Conservation (phyloP, 345 rosid species). For the Aegle marmelos region DNA sequence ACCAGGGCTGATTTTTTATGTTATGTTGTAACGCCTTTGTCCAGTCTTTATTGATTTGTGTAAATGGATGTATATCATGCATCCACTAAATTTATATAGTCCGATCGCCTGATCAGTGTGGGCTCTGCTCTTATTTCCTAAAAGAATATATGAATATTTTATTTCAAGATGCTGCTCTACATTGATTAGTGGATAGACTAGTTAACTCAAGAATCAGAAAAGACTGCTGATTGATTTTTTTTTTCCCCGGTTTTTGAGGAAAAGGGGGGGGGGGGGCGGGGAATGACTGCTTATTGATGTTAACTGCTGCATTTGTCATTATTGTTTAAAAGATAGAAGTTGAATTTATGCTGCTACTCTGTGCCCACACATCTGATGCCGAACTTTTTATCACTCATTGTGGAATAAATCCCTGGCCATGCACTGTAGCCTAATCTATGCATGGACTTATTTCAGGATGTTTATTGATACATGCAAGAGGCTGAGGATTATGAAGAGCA, state of each 20-base stretch:
- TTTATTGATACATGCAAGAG: slow-evolving; percentile 56
- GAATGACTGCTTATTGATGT: no score
- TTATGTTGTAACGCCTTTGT: not conserved
- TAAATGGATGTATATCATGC: not conserved
- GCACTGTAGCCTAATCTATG: slow-evolving; percentile 17
- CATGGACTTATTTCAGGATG: slow-evolving; percentile 43
- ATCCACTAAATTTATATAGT: not conserved
- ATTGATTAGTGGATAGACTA: not conserved
- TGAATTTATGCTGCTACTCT: not conserved
- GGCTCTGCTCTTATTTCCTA: not conserved
- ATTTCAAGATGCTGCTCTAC: not conserved
- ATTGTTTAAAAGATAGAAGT: not conserved
- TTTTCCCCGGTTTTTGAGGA: no score
- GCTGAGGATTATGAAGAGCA: slow-evolving; percentile 68
- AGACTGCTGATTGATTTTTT: not conserved
- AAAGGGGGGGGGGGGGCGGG: no score
- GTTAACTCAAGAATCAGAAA: not conserved
- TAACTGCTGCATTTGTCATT: no score
- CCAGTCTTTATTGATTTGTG: not conserved
- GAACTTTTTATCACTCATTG: not conserved
- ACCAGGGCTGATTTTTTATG: not conserved
- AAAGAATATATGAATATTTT: not conserved
- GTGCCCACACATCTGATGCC: not conserved
- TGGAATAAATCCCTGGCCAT: not conserved
- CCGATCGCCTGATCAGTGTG: not conserved